These are phyloP conservation scores for Rhynchospora breviuscula DNA, from an alignment of 176 grass and related monocot genomes.

Conservation along the genomic window DNA sequence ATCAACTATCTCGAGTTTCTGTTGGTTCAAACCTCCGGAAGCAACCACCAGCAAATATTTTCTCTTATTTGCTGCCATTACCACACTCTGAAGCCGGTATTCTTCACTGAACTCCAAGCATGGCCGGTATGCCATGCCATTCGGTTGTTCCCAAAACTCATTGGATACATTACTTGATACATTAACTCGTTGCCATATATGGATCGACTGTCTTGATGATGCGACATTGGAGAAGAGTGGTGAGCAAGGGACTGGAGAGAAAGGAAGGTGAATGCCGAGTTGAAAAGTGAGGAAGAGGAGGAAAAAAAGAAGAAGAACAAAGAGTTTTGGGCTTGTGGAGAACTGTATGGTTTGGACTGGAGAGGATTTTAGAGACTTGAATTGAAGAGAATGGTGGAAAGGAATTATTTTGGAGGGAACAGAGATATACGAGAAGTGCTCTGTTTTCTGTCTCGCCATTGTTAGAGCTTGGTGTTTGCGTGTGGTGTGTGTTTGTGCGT, in stretches of 20 bases:
- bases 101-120: slow-evolving; percentile 42
- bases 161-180: background rate
- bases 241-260: slow-evolving; percentile 28
- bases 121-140: slow-evolving; percentile 37
- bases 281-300: slow-evolving; percentile 24
- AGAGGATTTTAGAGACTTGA: slow-evolving; percentile 12
- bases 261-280: slow-evolving; percentile 26
- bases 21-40: slow-evolving; percentile 45
- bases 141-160: slow-evolving; percentile 46
- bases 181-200: background rate
- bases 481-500: too few relatives aligned
- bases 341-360: background rate
- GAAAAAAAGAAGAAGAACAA: slow-evolving; percentile 26
- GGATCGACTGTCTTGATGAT: background rate
- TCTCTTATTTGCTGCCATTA: background rate
- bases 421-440: slow-evolving; percentile 32
- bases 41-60: slow-evolving; percentile 48
- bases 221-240: slow-evolving; percentile 2
- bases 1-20: slow-evolving; percentile 48
- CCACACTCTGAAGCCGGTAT: slow-evolving; percentile 17
- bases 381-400: slow-evolving; percentile 18
- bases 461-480: background rate
- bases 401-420: slow-evolving; percentile 33
- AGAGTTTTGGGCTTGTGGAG: background rate
- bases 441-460: slow-evolving; percentile 28